Evolutionary conservation across 306 rosid species (phyloP), one percentile per base, ranked within the genome.

Genomic region (Dryas octopetala): DNA sequence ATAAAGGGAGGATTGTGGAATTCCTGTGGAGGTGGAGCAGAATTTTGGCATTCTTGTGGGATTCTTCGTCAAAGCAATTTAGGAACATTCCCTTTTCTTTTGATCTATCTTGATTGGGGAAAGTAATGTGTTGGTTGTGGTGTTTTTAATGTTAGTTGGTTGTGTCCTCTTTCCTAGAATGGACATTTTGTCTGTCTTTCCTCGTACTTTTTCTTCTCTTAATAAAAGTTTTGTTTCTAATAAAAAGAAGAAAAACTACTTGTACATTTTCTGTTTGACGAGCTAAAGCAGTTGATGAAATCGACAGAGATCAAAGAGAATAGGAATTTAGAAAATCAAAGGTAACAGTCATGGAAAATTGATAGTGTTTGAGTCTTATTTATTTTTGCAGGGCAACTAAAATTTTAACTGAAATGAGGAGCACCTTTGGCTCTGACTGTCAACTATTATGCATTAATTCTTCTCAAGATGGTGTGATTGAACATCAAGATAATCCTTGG

Each of bases 401-500:
- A 88, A 81, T 83, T 59, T 80, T 96, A 75, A 76, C 89, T 53
- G 97, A 96, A 62, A 92, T 92, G 98, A 86, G 84, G 90, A 86
- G 79, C 73, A 77, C 96, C 17, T 96, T 96, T 84, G 98, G 99
- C 50, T 38, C 93, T 76, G 93, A 88, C 72, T 96, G 91, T 83
- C 82, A 79, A 23, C 78, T 96, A 82, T 89, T 96, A 68, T 88
- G 90, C 73, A 89, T 96, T 70, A 96, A 96, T 83, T 92, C 99
- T 71, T 88, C 98, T 71, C 63, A 61, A 59, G 92, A 85, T 74
- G 88, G 82, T 70, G 62, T 69, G 41, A 83, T 82, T 74, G 89
- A 90, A 86, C 88, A 69, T 82, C 91, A 85, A 81, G 89, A 84
- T 76, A 85, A 89, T 83, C 97, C 93, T 70, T 90, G 98, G 99